Evolutionary conservation across 768 basidiomycete genomes (phyloP), one percentile per base, ranked within the genome.

Genomic region (Xerocomus potaroensis): DNA sequence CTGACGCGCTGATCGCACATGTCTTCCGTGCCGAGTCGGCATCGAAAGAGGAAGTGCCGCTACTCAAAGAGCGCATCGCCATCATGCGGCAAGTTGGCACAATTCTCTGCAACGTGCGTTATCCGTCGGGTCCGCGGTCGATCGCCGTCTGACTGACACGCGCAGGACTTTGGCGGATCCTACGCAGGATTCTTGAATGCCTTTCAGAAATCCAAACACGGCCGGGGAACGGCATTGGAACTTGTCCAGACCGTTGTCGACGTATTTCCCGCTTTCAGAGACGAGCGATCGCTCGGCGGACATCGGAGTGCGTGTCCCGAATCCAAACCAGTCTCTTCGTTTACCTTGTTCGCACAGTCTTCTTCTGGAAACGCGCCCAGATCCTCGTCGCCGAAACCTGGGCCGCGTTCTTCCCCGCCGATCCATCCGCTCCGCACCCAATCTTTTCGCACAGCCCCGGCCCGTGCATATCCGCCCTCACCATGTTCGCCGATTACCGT

Each of bases 401-500:
- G 91, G 91, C 92, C 2, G 91, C 91, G 3, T 92, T 93, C 72
- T 87, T 85, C 63, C 89, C 89, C 1, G 59, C 68, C 4, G 64
- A 71, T 3, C 49, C 51, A 68, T 10, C 67, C 7, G 47, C 62
- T 7, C 56, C 70, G 0, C 91, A 93, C 62, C 91, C 90, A 3
- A 68, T 92, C 34, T 89, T 93, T 67, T 84, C 85, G 3, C 70
- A 74, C 14, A 43, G 56, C 7, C 61, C 61, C 14, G 44, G 56
- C 7, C 62, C 61, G 16, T 72, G 73, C 30, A 87, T 92, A 50
- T 73, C 77, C 41, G 69, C 81, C 40, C 76, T 94, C 10, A 92
- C 91, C 18, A 94, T 93, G 92, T 95, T 95, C 64, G 89, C 92
- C 5, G 91, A 94, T 70, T 92, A 93, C 60, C 81, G 90, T 33